These are phyloP conservation scores for Quercus cerris DNA, from an alignment of 306 rosid species.

Conservation along the genomic window DNA sequence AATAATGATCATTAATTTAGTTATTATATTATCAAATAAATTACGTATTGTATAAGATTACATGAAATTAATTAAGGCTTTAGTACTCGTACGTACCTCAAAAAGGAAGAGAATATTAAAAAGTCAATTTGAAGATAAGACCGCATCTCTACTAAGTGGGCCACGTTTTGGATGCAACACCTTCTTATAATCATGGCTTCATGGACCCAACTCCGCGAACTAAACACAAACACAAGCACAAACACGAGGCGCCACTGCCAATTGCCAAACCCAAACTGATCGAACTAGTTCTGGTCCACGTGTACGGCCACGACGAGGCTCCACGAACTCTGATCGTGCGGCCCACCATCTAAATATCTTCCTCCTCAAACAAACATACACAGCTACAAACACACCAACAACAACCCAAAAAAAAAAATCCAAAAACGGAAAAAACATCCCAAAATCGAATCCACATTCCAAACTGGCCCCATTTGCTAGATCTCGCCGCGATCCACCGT, in stretches of 20 bases:
- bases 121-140: neutral
- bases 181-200: neutral
- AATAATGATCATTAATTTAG: no score
- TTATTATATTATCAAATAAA: no score
- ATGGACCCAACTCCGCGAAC: no score
- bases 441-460: constrained; percentile 1
- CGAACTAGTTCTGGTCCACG: constrained; percentile 20
- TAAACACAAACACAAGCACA: no score
- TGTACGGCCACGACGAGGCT: constrained; percentile 29
- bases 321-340: constrained; percentile 39
- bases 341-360: constrained; percentile 29
- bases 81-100: no score
- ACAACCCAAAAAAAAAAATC: neutral
- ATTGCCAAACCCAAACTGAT: neutral
- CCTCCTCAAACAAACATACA: constrained; percentile 9
- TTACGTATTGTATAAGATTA: no score
- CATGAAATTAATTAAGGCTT: no score
- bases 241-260: no score
- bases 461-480: neutral
- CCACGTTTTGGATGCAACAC: neutral
- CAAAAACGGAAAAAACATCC: neutral
- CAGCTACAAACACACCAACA: no score
- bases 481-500: constrained; percentile 31
- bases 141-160: neutral
- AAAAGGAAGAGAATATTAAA: no score